A percentile compares a stretch with the other conserved stretches of the same genome.
Evolutionary conservation across 2,329 filamentous ascomycete genomes (phyloP).

Genomic region (Monosporascus sp.): DNA sequence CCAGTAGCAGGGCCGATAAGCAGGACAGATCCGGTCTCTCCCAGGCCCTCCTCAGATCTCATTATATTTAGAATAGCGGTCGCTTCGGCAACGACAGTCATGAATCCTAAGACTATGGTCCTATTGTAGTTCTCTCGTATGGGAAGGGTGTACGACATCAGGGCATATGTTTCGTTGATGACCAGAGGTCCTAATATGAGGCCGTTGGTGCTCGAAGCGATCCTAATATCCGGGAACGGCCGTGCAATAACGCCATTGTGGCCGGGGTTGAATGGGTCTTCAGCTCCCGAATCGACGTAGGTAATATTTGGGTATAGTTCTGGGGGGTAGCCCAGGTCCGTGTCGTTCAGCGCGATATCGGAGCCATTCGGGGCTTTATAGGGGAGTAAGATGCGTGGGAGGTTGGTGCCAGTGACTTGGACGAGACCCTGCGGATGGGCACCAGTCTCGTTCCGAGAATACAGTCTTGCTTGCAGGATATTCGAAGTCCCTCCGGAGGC

Average conservation of each 20-base stretch:
- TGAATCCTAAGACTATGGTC: constrained; percentile 69
- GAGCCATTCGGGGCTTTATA: constrained; percentile 53
- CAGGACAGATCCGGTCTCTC: constrained; percentile 62
- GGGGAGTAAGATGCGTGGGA: constrained; percentile 55
- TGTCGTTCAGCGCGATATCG: constrained; percentile 55
- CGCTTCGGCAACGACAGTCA: constrained; percentile 73
- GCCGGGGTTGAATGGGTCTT: constrained; percentile 35
- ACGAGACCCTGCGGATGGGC: constrained; percentile 48
- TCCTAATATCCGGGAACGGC: constrained; percentile 45
- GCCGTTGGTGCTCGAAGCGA: constrained; percentile 43
- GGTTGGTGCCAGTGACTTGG: constrained; percentile 52
- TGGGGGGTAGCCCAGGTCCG: constrained; percentile 62
- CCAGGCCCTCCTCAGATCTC: constrained; percentile 63
- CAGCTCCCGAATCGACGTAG: constrained; percentile 43
- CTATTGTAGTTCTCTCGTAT: constrained; percentile 62
- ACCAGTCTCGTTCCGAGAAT: constrained; percentile 61
- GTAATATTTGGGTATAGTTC: constrained; percentile 75
- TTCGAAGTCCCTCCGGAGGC: constrained; percentile 44
- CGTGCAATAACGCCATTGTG: constrained; percentile 40
- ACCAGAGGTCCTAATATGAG: constrained; percentile 73
- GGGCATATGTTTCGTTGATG: constrained; percentile 66
- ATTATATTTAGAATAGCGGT: constrained; percentile 57
- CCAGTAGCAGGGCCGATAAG: constrained; percentile 61
- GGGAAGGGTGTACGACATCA: constrained; percentile 77
- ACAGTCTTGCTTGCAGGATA: constrained; percentile 69